Base-by-base conservation (phyloP, 2,329 filamentous ascomycete species). In the Stagonosporopsis vannaccii region DNA sequence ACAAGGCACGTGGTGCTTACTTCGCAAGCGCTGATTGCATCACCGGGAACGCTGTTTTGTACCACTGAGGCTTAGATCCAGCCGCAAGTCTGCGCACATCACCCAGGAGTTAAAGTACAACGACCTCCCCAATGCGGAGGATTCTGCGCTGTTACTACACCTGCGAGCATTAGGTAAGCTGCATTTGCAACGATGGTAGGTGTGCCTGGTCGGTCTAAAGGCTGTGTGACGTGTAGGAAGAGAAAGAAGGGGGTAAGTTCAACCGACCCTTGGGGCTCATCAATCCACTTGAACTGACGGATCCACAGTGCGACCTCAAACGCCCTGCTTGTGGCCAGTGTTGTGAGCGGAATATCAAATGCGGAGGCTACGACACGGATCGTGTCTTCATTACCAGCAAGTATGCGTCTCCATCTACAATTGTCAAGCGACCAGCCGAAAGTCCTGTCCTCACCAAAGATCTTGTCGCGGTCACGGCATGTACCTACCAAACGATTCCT, bases 341-440 rank as follows among this genome's bases (percentile, higher is more conserved):
- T 69, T 76, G 80, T 52, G 79, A 82, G 63, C 83, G 81, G 63
- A 84, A 84, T 20, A 78, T 85, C 40, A 72, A 81, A 54, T 89
- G 87, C 64, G 87, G 86, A 40, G 87, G 87, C 35, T 90, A 89
- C 70, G 82, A 87, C 66, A 79, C 84, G 35, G 82, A 87, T 67
- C 82, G 82, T 15, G 82, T 88, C 52, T 89, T 89, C 73, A 87
- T 89, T 58, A 63, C 49, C 61, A 71, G 32, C 53, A 59, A 48
- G 23, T 57, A 52, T 36, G 37, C 26, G 30, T 17, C 22, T 17
- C n/a, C 43, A 12, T 17, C 52, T 30, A 28, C 19, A 3, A 26
- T 12, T 37, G 33, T 20, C 9, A 30, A 42, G 36, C 51, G 44
- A n/a, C 32, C 22, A 36, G 13, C 19, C 11, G 19, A 12, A 17